Conservation (phyloP, 129 eudicot species). For the Chrysanthemum lavandulifolium region DNA sequence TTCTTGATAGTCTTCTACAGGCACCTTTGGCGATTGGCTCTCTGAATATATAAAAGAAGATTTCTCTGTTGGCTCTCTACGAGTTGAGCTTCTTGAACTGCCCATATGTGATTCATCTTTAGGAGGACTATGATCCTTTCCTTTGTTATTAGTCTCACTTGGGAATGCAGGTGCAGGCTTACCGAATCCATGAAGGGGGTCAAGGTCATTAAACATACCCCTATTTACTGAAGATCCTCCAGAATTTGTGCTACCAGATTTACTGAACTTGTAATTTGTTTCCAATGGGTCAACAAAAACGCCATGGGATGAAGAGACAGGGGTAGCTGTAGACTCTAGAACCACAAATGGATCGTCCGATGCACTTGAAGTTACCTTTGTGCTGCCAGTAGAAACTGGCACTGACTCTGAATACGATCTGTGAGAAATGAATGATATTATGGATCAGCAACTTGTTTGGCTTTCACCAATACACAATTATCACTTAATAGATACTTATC, state of each 20-base stretch:
- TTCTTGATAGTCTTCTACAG: slow-evolving; percentile 55
- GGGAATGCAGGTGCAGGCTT: slow-evolving; percentile 58
- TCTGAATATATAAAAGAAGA: slow-evolving; percentile 50
- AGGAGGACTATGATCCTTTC: slow-evolving; percentile 55
- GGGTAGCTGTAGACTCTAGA: slow-evolving; percentile 53
- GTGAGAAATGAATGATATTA: slow-evolving; percentile 26
- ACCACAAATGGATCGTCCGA: slow-evolving; percentile 74
- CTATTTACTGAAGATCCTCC: slow-evolving; percentile 47
- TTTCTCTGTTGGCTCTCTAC: slow-evolving; percentile 48
- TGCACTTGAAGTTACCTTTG: slow-evolving; percentile 43
- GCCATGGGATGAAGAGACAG: slow-evolving; percentile 44
- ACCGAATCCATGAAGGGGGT: slow-evolving; percentile 69
- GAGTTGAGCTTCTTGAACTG: slow-evolving; percentile 40
- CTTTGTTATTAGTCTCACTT: slow-evolving; percentile 39
- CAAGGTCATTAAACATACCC: slow-evolving; percentile 69
- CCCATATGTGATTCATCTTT: slow-evolving; percentile 37
- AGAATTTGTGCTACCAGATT: slow-evolving; percentile 46
- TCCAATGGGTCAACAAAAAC: slow-evolving; percentile 61
- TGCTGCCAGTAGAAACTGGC: slow-evolving; percentile 36
- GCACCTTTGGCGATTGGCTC: slow-evolving; percentile 50
- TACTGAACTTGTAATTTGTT: slow-evolving; percentile 48
- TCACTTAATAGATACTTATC: background rate
- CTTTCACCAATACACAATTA: background rate
- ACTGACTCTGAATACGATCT: slow-evolving; percentile 52
- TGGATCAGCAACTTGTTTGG: background rate